Evolutionary conservation across 2,329 filamentous ascomycete species (phyloP).

Genomic region (Fusarium chuoi): DNA sequence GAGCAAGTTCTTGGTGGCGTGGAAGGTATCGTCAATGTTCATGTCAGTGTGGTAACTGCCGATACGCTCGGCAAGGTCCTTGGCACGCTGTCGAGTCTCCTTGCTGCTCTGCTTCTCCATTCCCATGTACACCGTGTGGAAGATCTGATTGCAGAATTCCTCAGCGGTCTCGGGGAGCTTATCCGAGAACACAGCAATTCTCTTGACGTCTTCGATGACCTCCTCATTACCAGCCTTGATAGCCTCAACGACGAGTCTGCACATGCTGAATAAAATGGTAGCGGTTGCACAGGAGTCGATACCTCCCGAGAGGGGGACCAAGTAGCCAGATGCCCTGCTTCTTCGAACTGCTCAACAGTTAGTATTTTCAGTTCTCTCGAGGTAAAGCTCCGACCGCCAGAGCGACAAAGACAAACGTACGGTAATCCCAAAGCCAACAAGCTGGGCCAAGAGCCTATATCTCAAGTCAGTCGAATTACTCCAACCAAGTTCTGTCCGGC

Average conservation of each 20-base stretch:
- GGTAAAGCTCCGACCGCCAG: not conserved
- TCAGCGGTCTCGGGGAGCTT: conserved; percentile 63
- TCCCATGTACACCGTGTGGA: conserved; percentile 64
- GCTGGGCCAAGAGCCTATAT: conserved; percentile 21
- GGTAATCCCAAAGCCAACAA: conserved; percentile 35
- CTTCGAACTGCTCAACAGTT: conserved; percentile 10
- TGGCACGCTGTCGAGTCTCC: conserved; percentile 75
- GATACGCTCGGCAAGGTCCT: conserved; percentile 68
- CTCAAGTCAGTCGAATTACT: not conserved
- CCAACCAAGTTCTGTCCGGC: not conserved
- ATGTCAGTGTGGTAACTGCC: conserved; percentile 78
- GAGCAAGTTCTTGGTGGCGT: conserved; percentile 63
- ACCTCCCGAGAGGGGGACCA: conserved; percentile 33
- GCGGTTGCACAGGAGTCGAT: conserved; percentile 39
- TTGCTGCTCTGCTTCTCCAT: conserved; percentile 72
- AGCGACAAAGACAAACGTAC: not conserved
- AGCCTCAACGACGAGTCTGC: conserved; percentile 57
- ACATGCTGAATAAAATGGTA: conserved; percentile 59
- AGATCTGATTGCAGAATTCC: conserved; percentile 60
- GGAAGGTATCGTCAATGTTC: conserved; percentile 76
- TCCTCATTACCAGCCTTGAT: conserved; percentile 32
- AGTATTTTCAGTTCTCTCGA: not conserved
- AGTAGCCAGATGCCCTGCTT: conserved; percentile 21
- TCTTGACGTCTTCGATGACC: conserved; percentile 52
- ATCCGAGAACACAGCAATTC: conserved; percentile 35